A percentile compares a stretch with the other conserved stretches of the same genome.
Conservation (phyloP, 768 basidiomycete species). For the Boletus rex-veris region DNA sequence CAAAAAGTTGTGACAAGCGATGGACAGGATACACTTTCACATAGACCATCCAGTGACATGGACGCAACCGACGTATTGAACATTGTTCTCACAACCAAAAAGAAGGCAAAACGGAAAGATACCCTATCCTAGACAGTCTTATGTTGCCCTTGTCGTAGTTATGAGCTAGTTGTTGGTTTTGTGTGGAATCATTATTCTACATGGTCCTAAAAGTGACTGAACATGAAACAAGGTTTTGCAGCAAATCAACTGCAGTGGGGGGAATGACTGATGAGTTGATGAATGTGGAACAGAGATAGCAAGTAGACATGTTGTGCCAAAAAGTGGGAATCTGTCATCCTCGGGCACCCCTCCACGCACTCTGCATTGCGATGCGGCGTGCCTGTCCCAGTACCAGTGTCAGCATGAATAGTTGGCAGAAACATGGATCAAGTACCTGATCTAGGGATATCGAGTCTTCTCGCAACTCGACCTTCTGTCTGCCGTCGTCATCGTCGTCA, state of each 20-base stretch:
- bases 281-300: not conserved
- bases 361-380: conserved; percentile 82
- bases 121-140: conserved; percentile 6
- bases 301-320: conserved; percentile 1
- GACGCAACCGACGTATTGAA: not conserved
- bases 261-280: not conserved
- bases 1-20: not conserved
- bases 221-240: conserved; percentile 11
- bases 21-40: conserved; percentile 2
- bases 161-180: conserved; percentile 6
- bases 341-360: conserved; percentile 76
- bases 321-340: conserved; percentile 36
- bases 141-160: not conserved
- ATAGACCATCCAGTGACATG: not conserved
- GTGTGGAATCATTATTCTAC: conserved; percentile 24
- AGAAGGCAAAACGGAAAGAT: conserved; percentile 22
- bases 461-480: conserved; percentile 70
- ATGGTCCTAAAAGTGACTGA: conserved; percentile 18
- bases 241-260: conserved; percentile 7
- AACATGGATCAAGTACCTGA: conserved; percentile 54
- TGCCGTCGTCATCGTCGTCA: conserved; percentile 63
- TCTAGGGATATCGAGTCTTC: conserved; percentile 90
- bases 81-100: conserved; percentile 7
- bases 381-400: conserved; percentile 48
- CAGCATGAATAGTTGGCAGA: not conserved